A percentile compares a stretch with the other conserved stretches of the same genome.
phyloP scores from a whole-genome alignment of 768 basidiomycete genomes.

The Mycena crocata region DNA sequence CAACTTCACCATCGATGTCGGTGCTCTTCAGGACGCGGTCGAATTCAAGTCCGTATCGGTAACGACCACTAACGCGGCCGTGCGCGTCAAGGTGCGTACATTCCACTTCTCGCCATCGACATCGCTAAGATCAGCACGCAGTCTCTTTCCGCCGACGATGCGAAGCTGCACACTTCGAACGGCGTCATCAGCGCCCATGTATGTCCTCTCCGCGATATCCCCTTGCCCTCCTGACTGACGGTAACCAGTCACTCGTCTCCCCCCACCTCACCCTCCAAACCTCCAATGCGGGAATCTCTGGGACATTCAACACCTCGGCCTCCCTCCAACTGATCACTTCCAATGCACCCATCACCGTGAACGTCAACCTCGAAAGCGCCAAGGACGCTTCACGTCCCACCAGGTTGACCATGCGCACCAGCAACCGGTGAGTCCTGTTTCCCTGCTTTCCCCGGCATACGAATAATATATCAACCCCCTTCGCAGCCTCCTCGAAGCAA shows the following conservation, averaged over 20 bases:
- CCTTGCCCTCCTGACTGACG: not conserved
- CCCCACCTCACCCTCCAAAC: slow-evolving; percentile 41
- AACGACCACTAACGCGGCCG: slow-evolving; percentile 11
- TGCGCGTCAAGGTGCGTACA: not conserved
- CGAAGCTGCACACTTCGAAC: slow-evolving; percentile 21
- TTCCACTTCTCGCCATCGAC: not conserved
- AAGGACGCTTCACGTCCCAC: not conserved
- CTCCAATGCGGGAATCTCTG: slow-evolving; percentile 49
- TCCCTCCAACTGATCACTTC: slow-evolving; percentile 44
- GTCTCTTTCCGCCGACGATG: slow-evolving; percentile 6
- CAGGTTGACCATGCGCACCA: slow-evolving; percentile 11
- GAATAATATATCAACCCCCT: not conserved
- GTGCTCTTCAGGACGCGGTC: not conserved
- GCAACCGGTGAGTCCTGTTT: slow-evolving; percentile 18
- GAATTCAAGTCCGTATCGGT: slow-evolving; percentile 3
- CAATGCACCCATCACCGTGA: slow-evolving; percentile 45
- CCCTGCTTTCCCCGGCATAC: not conserved
- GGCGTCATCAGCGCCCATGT: slow-evolving; percentile 12
- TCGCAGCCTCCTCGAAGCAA: slow-evolving; percentile 2
- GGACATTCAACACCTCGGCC: slow-evolving; percentile 44
- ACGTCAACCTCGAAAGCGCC: slow-evolving; percentile 45
- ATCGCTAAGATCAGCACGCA: not conserved
- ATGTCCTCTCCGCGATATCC: not conserved
- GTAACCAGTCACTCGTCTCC: slow-evolving; percentile 41
- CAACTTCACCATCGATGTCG: slow-evolving; percentile 20